Conservation (phyloP, 495 filamentous ascomycete genomes). For the Xylaria castorea region DNA sequence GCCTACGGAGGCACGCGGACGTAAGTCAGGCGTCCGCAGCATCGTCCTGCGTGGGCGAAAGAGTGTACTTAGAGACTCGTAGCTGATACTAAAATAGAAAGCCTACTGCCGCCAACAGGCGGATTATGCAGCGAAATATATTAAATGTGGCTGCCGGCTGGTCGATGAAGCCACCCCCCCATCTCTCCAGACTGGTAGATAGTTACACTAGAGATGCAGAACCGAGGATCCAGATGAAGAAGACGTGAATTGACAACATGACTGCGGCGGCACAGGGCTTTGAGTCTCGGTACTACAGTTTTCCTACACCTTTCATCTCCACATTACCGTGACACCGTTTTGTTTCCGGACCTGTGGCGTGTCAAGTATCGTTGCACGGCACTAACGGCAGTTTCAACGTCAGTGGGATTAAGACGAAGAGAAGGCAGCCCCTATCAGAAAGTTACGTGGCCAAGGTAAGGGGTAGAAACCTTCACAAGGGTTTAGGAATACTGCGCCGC, state of each 20-base stretch:
- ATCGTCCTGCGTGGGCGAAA: slow-evolving; percentile 8
- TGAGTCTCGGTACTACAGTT: slow-evolving; percentile 10
- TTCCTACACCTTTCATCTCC: slow-evolving; percentile 22
- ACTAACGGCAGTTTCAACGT: slow-evolving; percentile 30
- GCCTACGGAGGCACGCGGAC: not conserved
- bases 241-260: slow-evolving; percentile 25
- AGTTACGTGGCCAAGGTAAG: slow-evolving; percentile 1
- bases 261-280: slow-evolving; percentile 21
- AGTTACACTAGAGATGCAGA: slow-evolving; percentile 28
- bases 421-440: slow-evolving; percentile 2
- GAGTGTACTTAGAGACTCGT: not conserved
- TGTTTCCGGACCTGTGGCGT: slow-evolving; percentile 28
- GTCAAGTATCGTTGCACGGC: slow-evolving; percentile 27
- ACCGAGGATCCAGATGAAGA: slow-evolving; percentile 29
- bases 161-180: slow-evolving; percentile 26
- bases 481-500: not conserved
- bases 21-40: slow-evolving; percentile 1
- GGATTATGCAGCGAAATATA: slow-evolving; percentile 26
- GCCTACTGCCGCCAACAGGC: slow-evolving; percentile 16
- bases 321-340: slow-evolving; percentile 30
- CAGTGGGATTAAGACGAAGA: slow-evolving; percentile 9
- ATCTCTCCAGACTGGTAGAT: slow-evolving; percentile 19
- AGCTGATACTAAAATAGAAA: slow-evolving; percentile 26
- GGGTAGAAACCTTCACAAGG: not conserved
- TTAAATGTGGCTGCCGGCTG: slow-evolving; percentile 29